Evolutionary conservation across 441 rosid species (phyloP).

Genomic region (Breynia disticha): DNA sequence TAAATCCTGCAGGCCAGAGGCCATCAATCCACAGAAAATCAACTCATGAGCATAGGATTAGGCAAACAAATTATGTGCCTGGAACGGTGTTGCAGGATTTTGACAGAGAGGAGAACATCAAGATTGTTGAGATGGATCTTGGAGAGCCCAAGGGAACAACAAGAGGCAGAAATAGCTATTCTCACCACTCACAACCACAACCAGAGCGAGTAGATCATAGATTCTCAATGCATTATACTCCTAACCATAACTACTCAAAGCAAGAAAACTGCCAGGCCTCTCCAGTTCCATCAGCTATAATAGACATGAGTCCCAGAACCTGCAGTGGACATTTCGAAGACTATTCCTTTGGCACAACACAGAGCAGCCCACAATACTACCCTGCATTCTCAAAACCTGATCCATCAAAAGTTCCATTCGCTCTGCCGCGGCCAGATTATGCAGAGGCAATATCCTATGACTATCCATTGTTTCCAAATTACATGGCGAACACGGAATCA

Average conservation of each 20-base stretch:
- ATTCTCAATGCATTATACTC: conserved; percentile 23
- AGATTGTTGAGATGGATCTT: conserved; percentile 75
- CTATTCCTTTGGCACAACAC: conserved; percentile 41
- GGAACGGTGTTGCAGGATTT: conserved; percentile 30
- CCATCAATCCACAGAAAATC: conserved; percentile 48
- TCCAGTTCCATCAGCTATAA: conserved; percentile 56
- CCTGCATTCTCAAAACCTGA: conserved; percentile 52
- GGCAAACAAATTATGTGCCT: conserved; percentile 23
- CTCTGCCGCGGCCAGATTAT: conserved; percentile 38
- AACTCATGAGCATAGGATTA: conserved; percentile 27
- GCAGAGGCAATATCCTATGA: conserved; percentile 43
- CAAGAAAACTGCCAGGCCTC: conserved; percentile 33
- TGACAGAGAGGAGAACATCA: conserved; percentile 60
- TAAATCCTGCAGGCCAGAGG: conserved; percentile 29
- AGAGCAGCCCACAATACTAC: conserved; percentile 56
- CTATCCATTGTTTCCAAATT: conserved; percentile 57
- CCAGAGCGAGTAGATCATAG: conserved; percentile 25
- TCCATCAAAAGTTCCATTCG: conserved; percentile 32
- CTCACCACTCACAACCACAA: conserved; percentile 22
- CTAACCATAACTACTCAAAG: conserved; percentile 19
- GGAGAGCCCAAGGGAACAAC: conserved; percentile 31
- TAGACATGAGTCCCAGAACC: conserved; percentile 65
- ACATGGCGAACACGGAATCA: conserved; percentile 85
- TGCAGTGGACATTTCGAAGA: conserved; percentile 69
- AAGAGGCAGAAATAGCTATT: conserved; percentile 36